Evolutionary conservation across 2,329 filamentous ascomycete genomes (phyloP), one percentile per base, ranked within the genome.

Genomic region (Pseudonectria buxi): DNA sequence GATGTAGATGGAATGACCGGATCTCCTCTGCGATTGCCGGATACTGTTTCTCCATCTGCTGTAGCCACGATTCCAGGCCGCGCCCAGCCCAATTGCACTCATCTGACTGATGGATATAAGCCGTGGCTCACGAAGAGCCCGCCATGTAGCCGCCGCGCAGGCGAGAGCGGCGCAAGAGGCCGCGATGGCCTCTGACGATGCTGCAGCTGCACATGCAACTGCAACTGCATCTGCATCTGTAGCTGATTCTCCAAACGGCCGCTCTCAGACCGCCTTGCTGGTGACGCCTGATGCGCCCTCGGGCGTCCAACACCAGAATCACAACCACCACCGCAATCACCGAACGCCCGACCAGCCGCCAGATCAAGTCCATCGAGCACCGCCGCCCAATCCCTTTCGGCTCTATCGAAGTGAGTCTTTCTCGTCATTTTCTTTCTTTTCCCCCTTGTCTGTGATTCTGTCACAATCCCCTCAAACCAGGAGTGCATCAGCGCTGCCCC

Each of bases 331-430:
- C 32, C 46, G 43, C 13, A 36, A 37, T 24, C 53, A 54, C 35
- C 43, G 43, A 28, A 55, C 54, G 18, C 54, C 52, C 14, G 51
- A 58, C 27, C 50, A 54, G 25, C 45, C 44, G 18, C 43, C 46
- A 14, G 45, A 49, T 24, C 45, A 41, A 38, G 47, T 41, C 39
- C 48, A 46, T 25, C 42, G 43, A 33, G 53, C 44, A 28, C 58
- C 57, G 14, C 53, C 53, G 16, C 55, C 55, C 26, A 57, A 63
- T 49, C 60, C 60, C 0, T 63, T 63, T 40, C 58, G 60, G 13
- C 46, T 62, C 3, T 58, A 62, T 33, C 51, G 58, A 45, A 53
- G 60, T 63, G 39, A 60, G 60, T 58, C 12, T 22, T 25, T 10
- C 14, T 16, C 6, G 14, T 22, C 26, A 16, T 15, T 28, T 25